Conservation (phyloP, 768 basidiomycete genomes). For the Lactifluus hygrophoroides region DNA sequence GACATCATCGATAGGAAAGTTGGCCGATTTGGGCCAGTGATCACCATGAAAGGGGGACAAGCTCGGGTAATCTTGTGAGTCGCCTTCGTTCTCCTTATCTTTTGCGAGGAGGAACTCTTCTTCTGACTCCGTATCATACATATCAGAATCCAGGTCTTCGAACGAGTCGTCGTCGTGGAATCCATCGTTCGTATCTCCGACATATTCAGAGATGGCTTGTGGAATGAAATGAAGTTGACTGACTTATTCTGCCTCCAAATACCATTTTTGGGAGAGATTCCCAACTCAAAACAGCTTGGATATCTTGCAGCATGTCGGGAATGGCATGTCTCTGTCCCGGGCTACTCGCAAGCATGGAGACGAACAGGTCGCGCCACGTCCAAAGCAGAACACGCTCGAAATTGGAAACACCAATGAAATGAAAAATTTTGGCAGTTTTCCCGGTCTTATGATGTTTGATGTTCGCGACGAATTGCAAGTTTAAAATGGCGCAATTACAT, state of each 20-base stretch:
- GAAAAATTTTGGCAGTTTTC: conserved; percentile 40
- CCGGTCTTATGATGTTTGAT: conserved; percentile 36
- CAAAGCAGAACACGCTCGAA: conserved; percentile 43
- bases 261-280: conserved; percentile 42
- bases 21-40: conserved; percentile 45
- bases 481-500: conserved; percentile 46
- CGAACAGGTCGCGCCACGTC: conserved; percentile 64
- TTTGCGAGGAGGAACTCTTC: neutral
- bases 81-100: neutral
- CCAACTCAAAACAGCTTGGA: conserved; percentile 45
- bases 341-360: conserved; percentile 42
- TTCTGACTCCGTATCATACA: neutral
- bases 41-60: conserved; percentile 32
- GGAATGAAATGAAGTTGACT: conserved; percentile 18
- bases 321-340: conserved; percentile 28
- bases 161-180: neutral
- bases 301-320: conserved; percentile 51
- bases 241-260: conserved; percentile 42
- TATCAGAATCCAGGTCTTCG: neutral
- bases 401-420: conserved; percentile 38
- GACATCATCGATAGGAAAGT: conserved; percentile 34
- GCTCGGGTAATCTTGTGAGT: conserved; percentile 9
- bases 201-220: conserved; percentile 11
- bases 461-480: conserved; percentile 37
- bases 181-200: neutral